phyloP scores from a whole-genome alignment of 139 green algal species.

The Closterium sp. region DNA sequence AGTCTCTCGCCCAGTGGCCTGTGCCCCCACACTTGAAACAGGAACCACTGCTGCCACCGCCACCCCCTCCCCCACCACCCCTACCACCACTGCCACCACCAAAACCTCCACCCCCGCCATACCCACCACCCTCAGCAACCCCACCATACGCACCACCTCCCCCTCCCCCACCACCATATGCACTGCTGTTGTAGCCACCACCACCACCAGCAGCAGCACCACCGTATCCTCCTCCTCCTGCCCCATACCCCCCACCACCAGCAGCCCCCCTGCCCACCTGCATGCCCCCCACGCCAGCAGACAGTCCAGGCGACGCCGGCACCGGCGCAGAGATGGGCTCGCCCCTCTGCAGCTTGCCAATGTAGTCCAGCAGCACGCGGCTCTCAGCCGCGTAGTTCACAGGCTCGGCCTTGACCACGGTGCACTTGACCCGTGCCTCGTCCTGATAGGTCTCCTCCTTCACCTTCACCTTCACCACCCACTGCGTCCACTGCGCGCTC shows the following conservation, averaged over 20 bases:
- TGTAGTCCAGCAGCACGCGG: slow-evolving; percentile 42
- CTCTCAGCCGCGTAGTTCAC: slow-evolving; percentile 48
- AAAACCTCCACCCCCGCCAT: slow-evolving; percentile 23
- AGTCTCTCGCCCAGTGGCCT: slow-evolving; percentile 56
- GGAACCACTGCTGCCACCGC: slow-evolving; percentile 7
- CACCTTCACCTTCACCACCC: slow-evolving; percentile 70
- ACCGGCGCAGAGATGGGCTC: slow-evolving; percentile 26
- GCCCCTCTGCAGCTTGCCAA: slow-evolving; percentile 45
- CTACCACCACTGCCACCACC: slow-evolving; percentile 22
- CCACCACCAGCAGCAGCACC: slow-evolving; percentile 24
- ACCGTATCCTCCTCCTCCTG: slow-evolving; percentile 26
- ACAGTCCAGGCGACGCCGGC: neutral
- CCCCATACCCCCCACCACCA: slow-evolving; percentile 27
- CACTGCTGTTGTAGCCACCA: slow-evolving; percentile 33
- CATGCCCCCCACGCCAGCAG: neutral
- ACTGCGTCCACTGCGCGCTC: slow-evolving; percentile 56
- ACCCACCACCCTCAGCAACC: slow-evolving; percentile 27
- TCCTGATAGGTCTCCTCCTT: slow-evolving; percentile 86
- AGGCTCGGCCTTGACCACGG: slow-evolving; percentile 48
- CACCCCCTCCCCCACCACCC: slow-evolving; percentile 37
- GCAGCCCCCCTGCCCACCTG: neutral
- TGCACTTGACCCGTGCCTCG: slow-evolving; percentile 75
- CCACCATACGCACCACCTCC: slow-evolving; percentile 47
- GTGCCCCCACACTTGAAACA: slow-evolving; percentile 53
- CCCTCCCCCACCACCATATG: slow-evolving; percentile 38